These are phyloP conservation scores for Beta corolliflora DNA, from an alignment of 179 eudicot species.

Conservation along the genomic window DNA sequence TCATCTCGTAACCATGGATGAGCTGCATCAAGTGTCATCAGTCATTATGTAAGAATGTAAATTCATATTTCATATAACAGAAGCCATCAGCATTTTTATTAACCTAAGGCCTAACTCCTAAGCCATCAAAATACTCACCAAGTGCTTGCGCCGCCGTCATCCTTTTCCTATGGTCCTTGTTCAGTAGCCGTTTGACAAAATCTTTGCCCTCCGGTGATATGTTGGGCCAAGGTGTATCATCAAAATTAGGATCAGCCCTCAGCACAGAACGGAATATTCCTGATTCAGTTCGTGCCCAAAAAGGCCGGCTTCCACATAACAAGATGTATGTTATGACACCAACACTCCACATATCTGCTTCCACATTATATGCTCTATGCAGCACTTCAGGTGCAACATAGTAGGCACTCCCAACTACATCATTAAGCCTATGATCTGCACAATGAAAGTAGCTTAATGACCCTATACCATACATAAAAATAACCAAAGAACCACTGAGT, in stretches of 20 bases:
- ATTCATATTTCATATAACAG: background rate
- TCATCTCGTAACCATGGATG: conserved; percentile 89
- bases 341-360: conserved; percentile 94
- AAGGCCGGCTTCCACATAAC: conserved; percentile 95
- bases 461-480: background rate
- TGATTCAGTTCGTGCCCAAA: conserved; percentile 96
- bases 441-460: conserved; percentile 18
- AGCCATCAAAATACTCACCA: conserved; percentile 43
- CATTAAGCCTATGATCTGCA: conserved; percentile 89
- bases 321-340: conserved; percentile 93
- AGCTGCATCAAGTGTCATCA: conserved; percentile 53
- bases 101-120: background rate
- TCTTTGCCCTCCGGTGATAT: conserved; percentile 81
- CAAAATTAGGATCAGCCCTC: conserved; percentile 86
- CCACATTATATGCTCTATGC: conserved; percentile 85
- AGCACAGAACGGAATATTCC: conserved; percentile 94
- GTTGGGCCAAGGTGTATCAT: conserved; percentile 84
- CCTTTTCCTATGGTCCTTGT: conserved; percentile 92
- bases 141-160: conserved; percentile 94
- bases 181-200: conserved; percentile 81
- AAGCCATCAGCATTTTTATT: background rate
- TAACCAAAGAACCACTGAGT: background rate
- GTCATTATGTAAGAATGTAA: conserved; percentile 8
- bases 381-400: conserved; percentile 98
- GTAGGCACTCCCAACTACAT: conserved; percentile 96